A percentile compares a stretch with the other conserved stretches of the same genome.
These are phyloP conservation scores for Neurospora cerealis DNA, from an alignment of 495 filamentous ascomycete species.

Conservation along the genomic window DNA sequence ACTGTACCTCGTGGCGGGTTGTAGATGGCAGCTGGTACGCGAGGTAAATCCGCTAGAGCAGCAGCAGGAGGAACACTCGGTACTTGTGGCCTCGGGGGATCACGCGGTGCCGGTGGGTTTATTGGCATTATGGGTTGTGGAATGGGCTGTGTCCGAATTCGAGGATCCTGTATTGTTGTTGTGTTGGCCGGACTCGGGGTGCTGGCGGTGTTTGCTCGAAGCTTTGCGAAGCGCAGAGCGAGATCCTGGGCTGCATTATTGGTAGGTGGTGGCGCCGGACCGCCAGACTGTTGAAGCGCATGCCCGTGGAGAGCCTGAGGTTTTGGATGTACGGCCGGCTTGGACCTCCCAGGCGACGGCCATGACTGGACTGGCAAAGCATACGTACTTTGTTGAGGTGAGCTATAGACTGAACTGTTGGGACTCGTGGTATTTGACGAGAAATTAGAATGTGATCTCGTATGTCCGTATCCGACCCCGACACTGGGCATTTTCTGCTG, in stretches of 20 bases:
- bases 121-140: not conserved
- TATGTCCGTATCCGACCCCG: not conserved
- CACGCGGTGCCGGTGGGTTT: slow-evolving; percentile 30
- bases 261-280: not conserved
- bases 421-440: not conserved
- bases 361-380: slow-evolving; percentile 4
- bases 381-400: slow-evolving; percentile 3
- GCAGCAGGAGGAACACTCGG: slow-evolving; percentile 44
- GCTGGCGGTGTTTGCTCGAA: slow-evolving; percentile 30
- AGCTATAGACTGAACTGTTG: not conserved
- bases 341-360: slow-evolving; percentile 16
- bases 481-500: not conserved
- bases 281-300: slow-evolving; percentile 21
- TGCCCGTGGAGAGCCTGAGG: slow-evolving; percentile 51
- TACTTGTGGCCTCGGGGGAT: slow-evolving; percentile 48
- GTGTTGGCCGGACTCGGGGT: not conserved
- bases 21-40: slow-evolving; percentile 76
- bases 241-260: slow-evolving; percentile 32
- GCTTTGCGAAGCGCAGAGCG: slow-evolving; percentile 46
- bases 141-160: slow-evolving; percentile 32
- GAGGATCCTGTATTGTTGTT: slow-evolving; percentile 19
- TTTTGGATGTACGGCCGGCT: slow-evolving; percentile 52
- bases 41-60: slow-evolving; percentile 48
- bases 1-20: slow-evolving; percentile 57
- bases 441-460: not conserved